phyloP scores from a whole-genome alignment of 2,329 filamentous ascomycete genomes.

The Bipolaris victoriae region DNA sequence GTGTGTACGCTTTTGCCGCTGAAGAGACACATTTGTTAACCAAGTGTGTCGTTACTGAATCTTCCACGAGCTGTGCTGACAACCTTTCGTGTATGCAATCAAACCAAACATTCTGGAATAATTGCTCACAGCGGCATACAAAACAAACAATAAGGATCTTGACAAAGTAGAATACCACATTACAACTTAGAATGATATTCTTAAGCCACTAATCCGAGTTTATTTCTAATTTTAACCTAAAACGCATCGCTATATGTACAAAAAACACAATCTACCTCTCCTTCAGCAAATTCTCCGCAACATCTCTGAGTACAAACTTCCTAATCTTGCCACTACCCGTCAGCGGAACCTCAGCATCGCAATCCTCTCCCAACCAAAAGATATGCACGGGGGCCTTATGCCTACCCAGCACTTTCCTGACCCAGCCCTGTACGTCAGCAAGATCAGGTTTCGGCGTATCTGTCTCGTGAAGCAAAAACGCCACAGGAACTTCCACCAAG shows the following conservation, averaged over 20 bases:
- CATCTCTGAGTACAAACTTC: slow-evolving; percentile 48
- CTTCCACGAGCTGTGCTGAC: no score
- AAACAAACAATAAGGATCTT: no score
- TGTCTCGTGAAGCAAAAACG: slow-evolving; percentile 60
- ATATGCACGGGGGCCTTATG: slow-evolving; percentile 69
- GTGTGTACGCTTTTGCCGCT: no score
- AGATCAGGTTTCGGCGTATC: slow-evolving; percentile 33
- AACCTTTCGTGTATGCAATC: no score
- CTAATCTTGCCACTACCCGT: slow-evolving; percentile 56
- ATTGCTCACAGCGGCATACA: no score
- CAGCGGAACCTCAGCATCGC: slow-evolving; percentile 46
- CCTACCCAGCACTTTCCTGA: slow-evolving; percentile 46
- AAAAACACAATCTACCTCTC: slow-evolving; percentile 4
- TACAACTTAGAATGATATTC: not conserved
- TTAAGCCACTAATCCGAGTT: not conserved
- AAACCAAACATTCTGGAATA: no score
- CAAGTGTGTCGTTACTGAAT: no score
- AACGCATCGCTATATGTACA: not conserved
- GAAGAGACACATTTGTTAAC: no score
- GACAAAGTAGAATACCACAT: no score
- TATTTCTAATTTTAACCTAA: not conserved
- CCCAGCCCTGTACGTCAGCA: slow-evolving; percentile 48
- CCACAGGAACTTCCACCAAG: slow-evolving; percentile 75
- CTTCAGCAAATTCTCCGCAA: slow-evolving; percentile 34
- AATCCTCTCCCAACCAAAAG: slow-evolving; percentile 72